Evolutionary conservation across 192 early-diverging fungal species (phyloP).

Genomic region (Spizellomyces punctatus): DNA sequence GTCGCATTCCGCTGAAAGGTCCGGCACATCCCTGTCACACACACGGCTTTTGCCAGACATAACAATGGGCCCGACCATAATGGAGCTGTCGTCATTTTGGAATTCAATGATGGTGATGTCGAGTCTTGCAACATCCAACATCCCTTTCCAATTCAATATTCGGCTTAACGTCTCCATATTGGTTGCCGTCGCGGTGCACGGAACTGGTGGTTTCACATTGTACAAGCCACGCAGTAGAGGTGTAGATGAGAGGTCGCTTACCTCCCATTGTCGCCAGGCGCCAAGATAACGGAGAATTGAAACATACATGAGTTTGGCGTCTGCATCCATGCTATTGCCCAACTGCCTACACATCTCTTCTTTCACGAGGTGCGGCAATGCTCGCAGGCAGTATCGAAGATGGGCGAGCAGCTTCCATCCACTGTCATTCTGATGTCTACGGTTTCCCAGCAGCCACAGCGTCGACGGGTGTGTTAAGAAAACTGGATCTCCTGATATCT

Average conservation of each 20-base stretch:
- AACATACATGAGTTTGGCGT: constrained; percentile 19
- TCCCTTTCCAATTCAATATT: constrained; percentile 8
- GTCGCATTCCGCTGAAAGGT: not conserved
- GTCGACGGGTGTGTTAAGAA: constrained; percentile 69
- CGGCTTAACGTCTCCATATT: not conserved
- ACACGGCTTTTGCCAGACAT: too few species aligned
- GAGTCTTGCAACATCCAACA: constrained; percentile 9
- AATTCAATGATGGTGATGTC: constrained; percentile 33
- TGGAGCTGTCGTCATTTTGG: constrained; percentile 34
- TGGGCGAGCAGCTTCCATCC: constrained; percentile 77
- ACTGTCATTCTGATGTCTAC: constrained; percentile 65
- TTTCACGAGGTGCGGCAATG: constrained; percentile 20
- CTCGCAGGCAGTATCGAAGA: constrained; percentile 57
- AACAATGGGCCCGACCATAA: constrained; percentile 29
- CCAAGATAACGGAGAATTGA: constrained; percentile 19
- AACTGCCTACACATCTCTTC: not conserved
- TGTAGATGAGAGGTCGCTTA: constrained; percentile 38
- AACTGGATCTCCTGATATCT: constrained; percentile 55
- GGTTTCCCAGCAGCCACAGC: constrained; percentile 63
- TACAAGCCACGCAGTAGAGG: constrained; percentile 30
- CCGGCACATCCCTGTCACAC: not conserved
- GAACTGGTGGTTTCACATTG: constrained; percentile 4
- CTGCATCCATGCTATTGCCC: not conserved
- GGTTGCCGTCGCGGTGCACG: not conserved
- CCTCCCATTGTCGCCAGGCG: constrained; percentile 55